Percentiles rank a stretch among this genome's conserved stretches.
These are phyloP conservation scores for Collybia nuda DNA, from an alignment of 768 basidiomycete species.

Conservation along the genomic window DNA sequence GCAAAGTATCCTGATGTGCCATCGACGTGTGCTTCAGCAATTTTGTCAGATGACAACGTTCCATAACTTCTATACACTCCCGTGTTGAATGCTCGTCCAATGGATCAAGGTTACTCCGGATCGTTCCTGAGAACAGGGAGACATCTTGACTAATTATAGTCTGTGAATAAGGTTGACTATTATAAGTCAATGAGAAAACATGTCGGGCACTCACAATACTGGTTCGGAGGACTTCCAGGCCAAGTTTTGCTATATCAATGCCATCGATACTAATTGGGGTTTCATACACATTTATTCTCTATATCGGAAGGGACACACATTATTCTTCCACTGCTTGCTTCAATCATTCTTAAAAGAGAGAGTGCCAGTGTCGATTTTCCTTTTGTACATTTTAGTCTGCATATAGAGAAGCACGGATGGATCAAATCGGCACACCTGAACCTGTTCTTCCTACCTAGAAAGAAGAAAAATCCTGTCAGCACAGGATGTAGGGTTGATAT, in stretches of 20 bases:
- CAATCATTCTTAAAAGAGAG: conserved; percentile 62
- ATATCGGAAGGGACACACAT: conserved; percentile 36
- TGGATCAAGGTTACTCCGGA: conserved; percentile 74
- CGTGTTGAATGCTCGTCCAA: conserved; percentile 54
- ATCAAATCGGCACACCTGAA: conserved; percentile 39
- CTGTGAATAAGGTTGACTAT: conserved; percentile 25
- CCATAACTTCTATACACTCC: conserved; percentile 66
- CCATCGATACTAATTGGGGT: conserved; percentile 52
- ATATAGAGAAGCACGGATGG: too few species aligned
- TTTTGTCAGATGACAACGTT: conserved; percentile 58
- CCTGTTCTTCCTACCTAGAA: conserved; percentile 66
- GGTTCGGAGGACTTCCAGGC: conserved; percentile 66
- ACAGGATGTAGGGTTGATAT: not conserved
- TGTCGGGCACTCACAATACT: conserved; percentile 44
- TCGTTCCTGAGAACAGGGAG: conserved; percentile 69
- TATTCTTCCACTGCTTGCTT: conserved; percentile 56
- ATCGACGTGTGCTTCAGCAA: conserved; percentile 40
- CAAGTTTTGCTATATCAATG: conserved; percentile 65
- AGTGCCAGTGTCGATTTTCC: conserved; percentile 60
- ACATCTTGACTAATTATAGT: conserved; percentile 79
- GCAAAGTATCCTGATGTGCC: conserved; percentile 25
- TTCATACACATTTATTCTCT: not conserved
- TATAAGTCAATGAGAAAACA: too few species aligned
- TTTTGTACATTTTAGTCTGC: conserved; percentile 6
- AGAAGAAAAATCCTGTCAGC: not conserved